Evolutionary conservation across 352 stramenopile species (phyloP).

Genomic region (Saprolegnia diclina): DNA sequence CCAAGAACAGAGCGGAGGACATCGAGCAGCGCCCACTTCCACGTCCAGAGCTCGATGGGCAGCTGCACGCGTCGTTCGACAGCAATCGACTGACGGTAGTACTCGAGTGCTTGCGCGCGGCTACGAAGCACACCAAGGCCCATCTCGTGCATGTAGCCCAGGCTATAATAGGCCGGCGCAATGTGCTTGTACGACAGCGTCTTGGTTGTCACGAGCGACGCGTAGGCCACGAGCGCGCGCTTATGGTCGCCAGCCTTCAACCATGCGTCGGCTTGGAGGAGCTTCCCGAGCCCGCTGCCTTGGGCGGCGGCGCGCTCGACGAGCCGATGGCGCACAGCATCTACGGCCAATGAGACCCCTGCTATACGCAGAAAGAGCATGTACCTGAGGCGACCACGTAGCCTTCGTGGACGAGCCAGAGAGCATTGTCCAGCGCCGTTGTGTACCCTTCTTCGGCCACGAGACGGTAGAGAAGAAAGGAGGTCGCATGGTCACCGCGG

Average conservation of each 20-base stretch:
- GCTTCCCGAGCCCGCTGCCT: slow-evolving; percentile 50
- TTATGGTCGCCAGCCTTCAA: slow-evolving; percentile 38
- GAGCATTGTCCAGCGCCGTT: slow-evolving; percentile 82
- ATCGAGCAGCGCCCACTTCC: slow-evolving; percentile 22
- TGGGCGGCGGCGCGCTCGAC: slow-evolving; percentile 55
- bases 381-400: slow-evolving; percentile 24
- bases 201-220: slow-evolving; percentile 32
- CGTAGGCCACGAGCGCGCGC: slow-evolving; percentile 50
- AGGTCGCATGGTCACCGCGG: slow-evolving; percentile 33
- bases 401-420: slow-evolving; percentile 62
- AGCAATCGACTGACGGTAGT: not conserved
- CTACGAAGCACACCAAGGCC: slow-evolving; percentile 30
- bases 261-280: slow-evolving; percentile 52
- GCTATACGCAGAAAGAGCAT: not conserved
- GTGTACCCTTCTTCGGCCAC: slow-evolving; percentile 79
- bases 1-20: not conserved
- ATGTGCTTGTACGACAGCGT: slow-evolving; percentile 37
- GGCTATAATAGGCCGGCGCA: slow-evolving; percentile 64
- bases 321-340: slow-evolving; percentile 33
- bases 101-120: slow-evolving; percentile 6
- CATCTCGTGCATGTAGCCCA: slow-evolving; percentile 84
- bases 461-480: slow-evolving; percentile 60
- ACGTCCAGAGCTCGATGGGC: slow-evolving; percentile 19
- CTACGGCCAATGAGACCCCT: not conserved
- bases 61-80: slow-evolving; percentile 10